Conservation (phyloP, 2,329 filamentous ascomycete species). For the Colletotrichum costaricense region DNA sequence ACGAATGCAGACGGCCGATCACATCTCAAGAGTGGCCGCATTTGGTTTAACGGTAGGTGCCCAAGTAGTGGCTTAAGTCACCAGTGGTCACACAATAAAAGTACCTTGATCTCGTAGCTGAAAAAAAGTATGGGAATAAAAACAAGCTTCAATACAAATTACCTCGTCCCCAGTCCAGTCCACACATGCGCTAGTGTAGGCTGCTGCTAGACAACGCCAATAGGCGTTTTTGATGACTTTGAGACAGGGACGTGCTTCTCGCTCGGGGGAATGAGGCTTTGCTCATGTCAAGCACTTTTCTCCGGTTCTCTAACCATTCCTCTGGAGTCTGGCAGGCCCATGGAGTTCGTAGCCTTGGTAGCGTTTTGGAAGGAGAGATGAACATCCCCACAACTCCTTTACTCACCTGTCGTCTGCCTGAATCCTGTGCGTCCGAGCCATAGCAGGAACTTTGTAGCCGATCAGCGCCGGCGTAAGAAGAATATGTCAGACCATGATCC, state of each 20-base stretch:
- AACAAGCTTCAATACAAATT: constrained; percentile 1
- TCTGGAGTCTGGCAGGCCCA: neutral
- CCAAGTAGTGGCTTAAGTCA: neutral
- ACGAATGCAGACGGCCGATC: constrained; percentile 14
- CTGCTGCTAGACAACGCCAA: constrained; percentile 10
- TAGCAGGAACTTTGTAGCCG: neutral
- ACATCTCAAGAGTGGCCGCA: constrained; percentile 8
- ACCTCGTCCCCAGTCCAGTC: constrained; percentile 1
- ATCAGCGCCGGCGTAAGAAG: neutral
- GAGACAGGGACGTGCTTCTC: neutral
- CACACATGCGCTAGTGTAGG: constrained; percentile 3
- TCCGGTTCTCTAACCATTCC: neutral
- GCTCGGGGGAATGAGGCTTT: neutral
- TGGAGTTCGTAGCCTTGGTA: neutral
- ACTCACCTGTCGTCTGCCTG: neutral
- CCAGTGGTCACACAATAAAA: neutral
- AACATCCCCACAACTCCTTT: neutral
- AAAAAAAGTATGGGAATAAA: neutral
- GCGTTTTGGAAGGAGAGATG: neutral
- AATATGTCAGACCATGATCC: neutral
- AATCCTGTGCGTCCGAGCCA: neutral
- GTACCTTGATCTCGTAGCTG: neutral
- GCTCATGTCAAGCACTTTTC: neutral
- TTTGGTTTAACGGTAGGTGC: constrained; percentile 2
- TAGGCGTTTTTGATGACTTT: neutral